Percentiles rank a stretch among this genome's conserved stretches.
These are phyloP conservation scores for Phoma herbarum DNA, from an alignment of 2,329 filamentous ascomycete genomes.

Conservation along the genomic window DNA sequence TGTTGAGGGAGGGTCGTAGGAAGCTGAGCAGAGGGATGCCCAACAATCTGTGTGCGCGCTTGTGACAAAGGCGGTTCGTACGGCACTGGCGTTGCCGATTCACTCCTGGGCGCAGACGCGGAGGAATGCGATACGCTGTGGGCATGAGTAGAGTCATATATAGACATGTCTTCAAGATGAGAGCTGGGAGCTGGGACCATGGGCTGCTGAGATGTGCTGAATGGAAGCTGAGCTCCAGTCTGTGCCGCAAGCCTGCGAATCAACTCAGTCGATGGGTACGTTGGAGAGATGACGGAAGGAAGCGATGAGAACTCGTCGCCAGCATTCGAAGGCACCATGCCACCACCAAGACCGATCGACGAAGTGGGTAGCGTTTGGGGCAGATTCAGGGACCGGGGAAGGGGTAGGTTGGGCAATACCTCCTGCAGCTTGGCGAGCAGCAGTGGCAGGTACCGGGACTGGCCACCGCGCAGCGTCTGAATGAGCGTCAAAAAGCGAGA, in stretches of 20 bases:
- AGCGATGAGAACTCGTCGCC: conserved; percentile 41
- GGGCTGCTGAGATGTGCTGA: conserved; percentile 44
- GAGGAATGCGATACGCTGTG: conserved; percentile 46
- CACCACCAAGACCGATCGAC: conserved; percentile 39
- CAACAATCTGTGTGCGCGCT: conserved; percentile 35
- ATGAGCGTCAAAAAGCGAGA: conserved; percentile 72
- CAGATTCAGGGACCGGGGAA: conserved; percentile 48
- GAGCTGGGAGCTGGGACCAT: conserved; percentile 42
- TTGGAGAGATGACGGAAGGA: conserved; percentile 38
- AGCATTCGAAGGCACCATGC: conserved; percentile 43
- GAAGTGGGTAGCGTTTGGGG: conserved; percentile 39
- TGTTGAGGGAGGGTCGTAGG: conserved; percentile 40
- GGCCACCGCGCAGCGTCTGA: conserved; percentile 75
- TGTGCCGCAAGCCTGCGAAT: conserved; percentile 49
- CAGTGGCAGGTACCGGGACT: conserved; percentile 79
- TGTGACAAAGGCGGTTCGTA: conserved; percentile 44
- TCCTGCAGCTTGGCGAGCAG: conserved; percentile 80
- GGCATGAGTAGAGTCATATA: conserved; percentile 47
- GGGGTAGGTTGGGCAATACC: conserved; percentile 64
- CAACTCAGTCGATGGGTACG: conserved; percentile 45
- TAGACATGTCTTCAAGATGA: conserved; percentile 47
- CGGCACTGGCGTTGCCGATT: conserved; percentile 46
- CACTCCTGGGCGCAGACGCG: conserved; percentile 43
- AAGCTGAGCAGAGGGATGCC: conserved; percentile 35
- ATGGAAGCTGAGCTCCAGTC: conserved; percentile 47